Base-by-base conservation (phyloP, 192 early-diverging fungal species). In the Lobosporangium transversale region DNA sequence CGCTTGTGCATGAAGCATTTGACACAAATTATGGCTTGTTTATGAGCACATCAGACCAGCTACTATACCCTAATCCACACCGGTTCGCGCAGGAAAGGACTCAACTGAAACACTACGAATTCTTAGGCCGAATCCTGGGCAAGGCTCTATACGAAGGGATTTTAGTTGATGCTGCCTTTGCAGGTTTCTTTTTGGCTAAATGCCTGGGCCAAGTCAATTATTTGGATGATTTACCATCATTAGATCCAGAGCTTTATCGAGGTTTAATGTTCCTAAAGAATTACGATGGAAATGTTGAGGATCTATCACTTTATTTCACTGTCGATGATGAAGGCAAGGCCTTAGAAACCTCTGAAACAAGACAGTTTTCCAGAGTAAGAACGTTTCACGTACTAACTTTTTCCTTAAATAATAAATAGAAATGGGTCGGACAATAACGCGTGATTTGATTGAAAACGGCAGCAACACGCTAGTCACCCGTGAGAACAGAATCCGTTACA, bases 61-160 rank as follows among this genome's bases (percentile, higher is more conserved):
- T 85, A 31, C 50, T 95, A 50, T 95, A 92, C 45, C 94, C 94
- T 18, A 90, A 89, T 64, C 89, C 93, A 0, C 83, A 84, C 57
- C 52, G 66, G 2, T 81, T 84, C 79, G 83, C 83, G 21, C 52
- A 76, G 21, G 74, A 85, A 61, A 47, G 71, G 82, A 79, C 64
- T 1, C 84, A 86, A 37, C 59, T 93, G 32, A 81, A 81, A 26
- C 88, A 88, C 50, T 93, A 86, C 67, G 85, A 87, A 53, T 95
- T 95, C 44, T 62, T 95, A 17, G 94, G 94, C 17, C 85, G 90
- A 0, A 86, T 95, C 40, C 84, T 95, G 30, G 94, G 94, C 47
- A 95, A 95, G 78, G 93, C 93, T 1, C 64, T 95, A 23, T 95
- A 95, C 60, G 91, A 94, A 62, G 92, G 93, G n/a, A 89, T 95